Evolutionary conservation across 495 filamentous ascomycete genomes (phyloP), one percentile per base, ranked within the genome.

Genomic region (Hypoxylon crocopeplum): DNA sequence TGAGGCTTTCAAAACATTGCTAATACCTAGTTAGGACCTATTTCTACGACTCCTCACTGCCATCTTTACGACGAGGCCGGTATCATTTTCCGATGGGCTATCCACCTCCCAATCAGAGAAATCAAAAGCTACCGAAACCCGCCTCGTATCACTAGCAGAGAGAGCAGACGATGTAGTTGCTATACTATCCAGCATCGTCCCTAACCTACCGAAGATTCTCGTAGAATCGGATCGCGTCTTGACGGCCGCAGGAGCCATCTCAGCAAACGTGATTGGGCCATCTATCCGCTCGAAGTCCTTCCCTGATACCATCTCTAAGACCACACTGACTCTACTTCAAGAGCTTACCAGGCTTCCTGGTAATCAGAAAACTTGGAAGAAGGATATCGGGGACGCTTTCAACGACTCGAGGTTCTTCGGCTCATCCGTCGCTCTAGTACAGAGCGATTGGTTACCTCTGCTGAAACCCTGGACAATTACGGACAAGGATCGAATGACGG

Each of bases 281-380:
- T 85, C 87, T 0, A 84, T 98, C 44, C 90, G 89, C 46, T 88
- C 91, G 21, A 94, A 93, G 66, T 74, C 84, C 3, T 98, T 96
- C 72, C 95, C 94, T 2, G 88, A 93, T 38, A 97, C 92, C 52
- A 77, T 98, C 13, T 87, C 87, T 15, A 81, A 81, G 29, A 84
- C 78, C 56, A 84, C 86, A 33, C 75, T 98, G 38, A 76, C 84
- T 21, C 78, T 98, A 12, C 73, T 97, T 3, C 88, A 89, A 30
- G 86, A 91, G 66, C 82, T 98, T 56, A 80, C 87, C 0, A 85
- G 85, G 48, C 79, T 94, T 15, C 84, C 90, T 8, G 88, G 88
- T 42, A 87, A 88, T 36, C 87, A 94, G 47, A 98, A 95, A 62
- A 75, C 84, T 4, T 98, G 94, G 94, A 95, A 88, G 74, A 97